Evolutionary conservation across 169 alveolate species (phyloP).

Genomic region (Perkinsus marinus): DNA sequence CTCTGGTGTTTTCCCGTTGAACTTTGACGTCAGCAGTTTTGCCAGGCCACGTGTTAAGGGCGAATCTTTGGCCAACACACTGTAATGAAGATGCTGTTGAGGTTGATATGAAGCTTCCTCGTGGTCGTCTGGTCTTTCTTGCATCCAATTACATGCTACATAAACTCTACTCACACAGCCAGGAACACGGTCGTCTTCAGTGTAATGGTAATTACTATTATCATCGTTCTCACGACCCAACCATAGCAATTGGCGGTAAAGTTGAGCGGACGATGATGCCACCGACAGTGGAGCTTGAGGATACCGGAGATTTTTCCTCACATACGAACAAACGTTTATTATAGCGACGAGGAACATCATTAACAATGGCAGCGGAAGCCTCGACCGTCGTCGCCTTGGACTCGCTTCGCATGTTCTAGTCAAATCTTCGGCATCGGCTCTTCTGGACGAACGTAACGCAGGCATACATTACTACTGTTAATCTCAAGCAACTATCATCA

Average conservation of each 20-base stretch:
- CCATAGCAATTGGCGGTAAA: background rate
- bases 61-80: background rate
- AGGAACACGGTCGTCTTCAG: background rate
- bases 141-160: background rate
- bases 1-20: background rate
- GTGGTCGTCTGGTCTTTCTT: too few species aligned
- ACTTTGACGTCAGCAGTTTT: background rate
- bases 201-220: background rate
- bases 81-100: background rate
- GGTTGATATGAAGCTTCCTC: too few species aligned
- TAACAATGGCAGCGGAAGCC: too few species aligned
- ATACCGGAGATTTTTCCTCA: too few species aligned
- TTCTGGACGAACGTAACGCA: too few species aligned
- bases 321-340: too few species aligned
- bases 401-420: too few species aligned
- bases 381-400: too few species aligned
- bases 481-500: too few species aligned
- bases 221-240: background rate
- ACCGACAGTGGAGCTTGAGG: background rate
- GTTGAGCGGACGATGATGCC: background rate
- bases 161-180: background rate
- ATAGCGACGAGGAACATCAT: too few species aligned
- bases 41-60: background rate
- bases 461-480: too few species aligned
- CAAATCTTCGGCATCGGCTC: too few species aligned